Evolutionary conservation across 2,329 filamentous ascomycete species (phyloP), one percentile per base, ranked within the genome.

Genomic region (Aspergillus sojae): DNA sequence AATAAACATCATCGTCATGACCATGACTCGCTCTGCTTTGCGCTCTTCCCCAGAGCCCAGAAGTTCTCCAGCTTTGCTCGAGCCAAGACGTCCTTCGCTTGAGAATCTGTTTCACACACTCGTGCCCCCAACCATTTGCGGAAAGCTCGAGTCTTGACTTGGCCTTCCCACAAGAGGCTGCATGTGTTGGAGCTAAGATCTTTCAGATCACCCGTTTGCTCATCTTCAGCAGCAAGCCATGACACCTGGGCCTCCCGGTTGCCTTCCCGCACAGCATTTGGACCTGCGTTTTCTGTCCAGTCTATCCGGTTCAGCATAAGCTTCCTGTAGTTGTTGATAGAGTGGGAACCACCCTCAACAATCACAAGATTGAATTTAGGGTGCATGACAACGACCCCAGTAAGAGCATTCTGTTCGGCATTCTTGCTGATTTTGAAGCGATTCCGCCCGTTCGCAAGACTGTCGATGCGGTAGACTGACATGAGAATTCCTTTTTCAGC

Each of bases 41-140:
- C 77, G 65, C 80, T 92, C 83, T 96, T 96, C 0, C 94, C 94
- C 70, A 95, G 80, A 11, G 90, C 90, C 95, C 95, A 99, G 74
- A 99, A 94, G 72, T 91, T 96, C 71, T 98, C 94, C 86, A 98
- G 91, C 83, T 96, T 97, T 6, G 89, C 88, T 69, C 93, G 86
- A 14, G 88, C 81, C 66, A 99, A 79, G 26, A 89, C 85, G 70
- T 97, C 93, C 75, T 92, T 90, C 5, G 94, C 95, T 74, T 96
- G 91, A 12, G 89, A 86, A 76, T 99, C 95, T 2, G 92, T 94
- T 79, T 98, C 95, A 77, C 93, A 97, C n/a, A 95, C 88, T 75
- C 92, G 91, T 28, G 80, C 79, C 66, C 89, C 93, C 3, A 91
- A 86, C 92, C 94, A 98, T 74, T 93, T 94, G 68, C 91, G 89